Base-by-base conservation (phyloP, 139 green algal species). In the Spirogloea muscicola region DNA sequence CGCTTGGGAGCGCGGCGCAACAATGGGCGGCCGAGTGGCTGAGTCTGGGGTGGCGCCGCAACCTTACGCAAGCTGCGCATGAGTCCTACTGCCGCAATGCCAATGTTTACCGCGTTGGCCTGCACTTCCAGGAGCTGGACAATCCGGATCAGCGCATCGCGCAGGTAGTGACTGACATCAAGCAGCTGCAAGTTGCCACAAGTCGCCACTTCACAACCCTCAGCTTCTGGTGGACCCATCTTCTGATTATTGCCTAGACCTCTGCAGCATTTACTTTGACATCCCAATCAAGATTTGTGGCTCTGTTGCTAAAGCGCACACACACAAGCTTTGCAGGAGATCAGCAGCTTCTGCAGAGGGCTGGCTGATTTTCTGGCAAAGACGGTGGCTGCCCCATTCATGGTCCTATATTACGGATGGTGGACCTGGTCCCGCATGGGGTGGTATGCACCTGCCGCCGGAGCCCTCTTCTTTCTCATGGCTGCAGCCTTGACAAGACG, bases 391-490 rank as follows among this genome's bases (percentile, higher is more conserved):
- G 25, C 21, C 5, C 64, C 64, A 33, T 7, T 74, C 37, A 9
- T 10, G 49, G 51, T 74, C 5, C 40, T 59, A 6, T 74, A 66
- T 33, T 74, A 74, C 64, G 21, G 33, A 4, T 6, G 6, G 13
- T 67, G 9, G 21, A 42, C 69, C 10, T 74, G 48, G 48, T 13
- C 4, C 21, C 29, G 29, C 5, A 25, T 74, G n/a, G 64, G 64
- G 6, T 7, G 29, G 48, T 33, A 34, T 6, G 48, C 25, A 6
- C 21, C 9, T 5, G 4, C 29, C 9, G 64, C 49, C 44, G 51
- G 68, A 16, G 68, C 29, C 5, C 5, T 7, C 49, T 74, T 74
- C 49, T 74, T 74, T 7, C 10, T 59, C 51, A n/a, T 58, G 4
- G 64, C 40, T 29, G 48, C 64, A 6, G 5, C 5, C 16, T 5